Base-by-base conservation (phyloP, 2,329 filamentous ascomycete species). In the Pestalotiopsis sp. region DNA sequence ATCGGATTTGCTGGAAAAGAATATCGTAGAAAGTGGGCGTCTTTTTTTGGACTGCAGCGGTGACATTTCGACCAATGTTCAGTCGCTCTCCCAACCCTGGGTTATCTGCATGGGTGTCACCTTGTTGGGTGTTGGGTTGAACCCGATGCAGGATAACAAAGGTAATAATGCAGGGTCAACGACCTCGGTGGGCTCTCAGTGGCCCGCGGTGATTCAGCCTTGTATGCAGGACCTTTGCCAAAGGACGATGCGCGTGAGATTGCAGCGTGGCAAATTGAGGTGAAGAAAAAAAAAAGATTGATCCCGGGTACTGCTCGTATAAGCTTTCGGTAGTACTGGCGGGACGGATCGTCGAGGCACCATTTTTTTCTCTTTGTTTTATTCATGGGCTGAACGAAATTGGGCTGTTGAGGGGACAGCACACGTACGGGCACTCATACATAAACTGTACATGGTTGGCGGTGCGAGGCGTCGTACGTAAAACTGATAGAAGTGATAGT, bases 271-370 rank as follows among this genome's bases (percentile, higher is more conserved):
- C 45, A 36, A 36, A 36, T 36, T 36, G 25, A 57, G 36, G n/a
- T 20, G 38, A 60, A 58, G 27, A n/a, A 23, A 74, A n/a, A 23
- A 74, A 45, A 69, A 6, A 68, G 7, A 14, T 52, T 52, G 45
- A 52, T 52, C 45, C 45, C 45, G 17, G 45, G 45, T 52, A n/a
- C 17, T 23, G 45, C 45, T 52, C 45, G 45, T 52, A 52, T 52
- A 52, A 52, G 45, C 45, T 52, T 52, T 52, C 45, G 45, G 45
- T 52, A n/a, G 11, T 52, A 23, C 45, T n/a, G 45, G 20, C 45
- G 45, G 45, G 45, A 52, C 45, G 45, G 45, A 52, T 52, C 45
- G 45, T 52, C 45, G 45, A 52, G 45, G 45, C 17, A 52, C 45
- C 20, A 20, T n/a, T 52, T 52, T 45, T 45, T 45, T 45, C 4